These are phyloP conservation scores for Cymbidium sinense DNA, from an alignment of 106 monocot species.

Conservation along the genomic window DNA sequence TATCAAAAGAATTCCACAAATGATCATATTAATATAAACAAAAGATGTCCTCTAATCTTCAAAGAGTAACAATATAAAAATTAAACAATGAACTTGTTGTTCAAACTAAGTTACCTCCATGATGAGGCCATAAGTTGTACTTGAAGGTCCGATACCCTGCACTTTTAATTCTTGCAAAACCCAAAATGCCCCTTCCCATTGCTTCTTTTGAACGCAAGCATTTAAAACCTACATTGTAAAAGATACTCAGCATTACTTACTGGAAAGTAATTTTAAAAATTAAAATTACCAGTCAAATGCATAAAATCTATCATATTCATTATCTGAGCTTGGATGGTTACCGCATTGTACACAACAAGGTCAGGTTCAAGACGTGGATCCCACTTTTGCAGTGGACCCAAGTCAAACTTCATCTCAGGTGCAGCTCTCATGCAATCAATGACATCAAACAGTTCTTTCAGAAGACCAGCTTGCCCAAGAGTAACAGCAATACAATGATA, in stretches of 20 bases:
- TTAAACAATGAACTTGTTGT: not conserved
- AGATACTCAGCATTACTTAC: not conserved
- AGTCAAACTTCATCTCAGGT: constrained; percentile 72
- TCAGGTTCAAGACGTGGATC: constrained; percentile 89
- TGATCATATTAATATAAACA: constrained; percentile 2
- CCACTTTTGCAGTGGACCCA: constrained; percentile 73
- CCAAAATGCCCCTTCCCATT: constrained; percentile 99
- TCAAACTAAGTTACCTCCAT: constrained; percentile 69
- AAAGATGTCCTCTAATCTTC: not conserved
- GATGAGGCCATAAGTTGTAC: constrained; percentile 85
- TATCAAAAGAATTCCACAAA: not conserved
- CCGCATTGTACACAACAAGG: constrained; percentile 87
- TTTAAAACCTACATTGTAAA: constrained; percentile 64
- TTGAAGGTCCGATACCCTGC: constrained; percentile 62
- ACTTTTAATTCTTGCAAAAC: constrained; percentile 85
- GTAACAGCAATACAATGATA: constrained; percentile 95
- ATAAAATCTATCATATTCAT: not conserved
- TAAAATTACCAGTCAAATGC: not conserved
- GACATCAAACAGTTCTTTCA: constrained; percentile 97
- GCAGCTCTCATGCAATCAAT: constrained; percentile 81
- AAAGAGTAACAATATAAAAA: not conserved
- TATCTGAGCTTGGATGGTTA: constrained; percentile 19
- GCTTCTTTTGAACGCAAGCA: constrained; percentile 85
- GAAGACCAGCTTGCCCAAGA: constrained; percentile 89
- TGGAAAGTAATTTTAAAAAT: not conserved